Conservation (phyloP, 768 basidiomycete genomes). For the Agaricus subrufescens region DNA sequence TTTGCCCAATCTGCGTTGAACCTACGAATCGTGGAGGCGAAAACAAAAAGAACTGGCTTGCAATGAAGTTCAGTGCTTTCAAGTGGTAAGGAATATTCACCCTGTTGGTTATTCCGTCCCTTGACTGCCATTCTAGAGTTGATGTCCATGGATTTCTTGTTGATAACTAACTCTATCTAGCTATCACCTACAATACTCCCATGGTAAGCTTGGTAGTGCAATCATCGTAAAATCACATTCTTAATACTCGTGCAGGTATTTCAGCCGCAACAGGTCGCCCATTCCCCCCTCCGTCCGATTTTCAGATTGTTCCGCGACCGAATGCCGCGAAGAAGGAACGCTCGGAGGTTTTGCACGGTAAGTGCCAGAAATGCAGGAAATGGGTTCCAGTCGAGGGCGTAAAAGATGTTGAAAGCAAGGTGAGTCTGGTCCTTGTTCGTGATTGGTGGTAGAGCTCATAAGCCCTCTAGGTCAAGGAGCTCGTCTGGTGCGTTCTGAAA, state of each 20-base stretch:
- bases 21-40: slow-evolving; percentile 54
- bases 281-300: slow-evolving; percentile 71
- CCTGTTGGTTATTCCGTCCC: background rate
- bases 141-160: background rate
- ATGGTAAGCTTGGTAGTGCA: slow-evolving; percentile 41
- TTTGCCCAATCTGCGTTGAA: slow-evolving; percentile 78
- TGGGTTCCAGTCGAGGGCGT: slow-evolving; percentile 74
- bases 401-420: slow-evolving; percentile 73
- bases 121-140: background rate
- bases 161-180: slow-evolving; percentile 26
- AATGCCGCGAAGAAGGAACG: slow-evolving; percentile 58
- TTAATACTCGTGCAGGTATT: slow-evolving; percentile 44
- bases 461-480: slow-evolving; percentile 54
- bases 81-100: slow-evolving; percentile 53
- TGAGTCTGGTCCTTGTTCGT: slow-evolving; percentile 17
- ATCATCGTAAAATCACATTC: background rate
- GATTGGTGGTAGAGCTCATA: background rate
- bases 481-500: slow-evolving; percentile 60
- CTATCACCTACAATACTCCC: slow-evolving; percentile 80
- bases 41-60: slow-evolving; percentile 62
- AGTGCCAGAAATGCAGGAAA: slow-evolving; percentile 70
- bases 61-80: slow-evolving; percentile 78
- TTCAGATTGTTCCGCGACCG: slow-evolving; percentile 43
- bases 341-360: slow-evolving; percentile 55
- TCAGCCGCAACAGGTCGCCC: slow-evolving; percentile 64